These are phyloP conservation scores for Fusarium foetens DNA, from an alignment of 2,329 filamentous ascomycete genomes.

Conservation along the genomic window DNA sequence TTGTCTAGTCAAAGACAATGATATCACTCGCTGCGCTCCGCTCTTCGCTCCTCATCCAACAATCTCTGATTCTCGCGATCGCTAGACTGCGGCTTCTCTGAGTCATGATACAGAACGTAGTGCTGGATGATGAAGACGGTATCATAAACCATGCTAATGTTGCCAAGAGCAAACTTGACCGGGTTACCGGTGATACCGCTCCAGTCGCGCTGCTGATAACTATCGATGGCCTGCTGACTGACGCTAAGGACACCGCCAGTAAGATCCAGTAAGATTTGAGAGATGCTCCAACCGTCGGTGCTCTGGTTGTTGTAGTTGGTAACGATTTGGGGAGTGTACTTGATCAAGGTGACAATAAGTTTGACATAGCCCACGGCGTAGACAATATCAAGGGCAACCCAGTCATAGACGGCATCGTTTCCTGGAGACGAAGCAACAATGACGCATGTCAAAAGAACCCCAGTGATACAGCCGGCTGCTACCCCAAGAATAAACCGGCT, in stretches of 20 bases:
- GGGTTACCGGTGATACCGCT: constrained; percentile 90
- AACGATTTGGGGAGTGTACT: constrained; percentile 89
- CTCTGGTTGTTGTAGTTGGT: constrained; percentile 87
- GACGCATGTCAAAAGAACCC: constrained; percentile 63
- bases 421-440: constrained; percentile 55
- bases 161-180: constrained; percentile 86
- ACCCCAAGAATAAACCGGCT: constrained; percentile 74
- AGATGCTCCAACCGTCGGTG: constrained; percentile 88
- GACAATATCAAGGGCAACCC: constrained; percentile 71
- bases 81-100: constrained; percentile 16
- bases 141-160: constrained; percentile 88
- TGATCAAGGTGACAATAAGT: constrained; percentile 85
- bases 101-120: constrained; percentile 75
- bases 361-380: constrained; percentile 88
- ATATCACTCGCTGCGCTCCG: constrained; percentile 19
- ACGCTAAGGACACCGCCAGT: constrained; percentile 84
- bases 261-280: constrained; percentile 85
- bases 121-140: constrained; percentile 88
- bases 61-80: constrained; percentile 42
- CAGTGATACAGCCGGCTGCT: constrained; percentile 73
- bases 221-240: constrained; percentile 84
- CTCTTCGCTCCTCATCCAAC: constrained; percentile 44
- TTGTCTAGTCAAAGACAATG: neutral
- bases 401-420: constrained; percentile 56
- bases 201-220: constrained; percentile 86